These are phyloP conservation scores for Aureobasidium namibiae DNA, from an alignment of 2,329 filamentous ascomycete species.

Conservation along the genomic window DNA sequence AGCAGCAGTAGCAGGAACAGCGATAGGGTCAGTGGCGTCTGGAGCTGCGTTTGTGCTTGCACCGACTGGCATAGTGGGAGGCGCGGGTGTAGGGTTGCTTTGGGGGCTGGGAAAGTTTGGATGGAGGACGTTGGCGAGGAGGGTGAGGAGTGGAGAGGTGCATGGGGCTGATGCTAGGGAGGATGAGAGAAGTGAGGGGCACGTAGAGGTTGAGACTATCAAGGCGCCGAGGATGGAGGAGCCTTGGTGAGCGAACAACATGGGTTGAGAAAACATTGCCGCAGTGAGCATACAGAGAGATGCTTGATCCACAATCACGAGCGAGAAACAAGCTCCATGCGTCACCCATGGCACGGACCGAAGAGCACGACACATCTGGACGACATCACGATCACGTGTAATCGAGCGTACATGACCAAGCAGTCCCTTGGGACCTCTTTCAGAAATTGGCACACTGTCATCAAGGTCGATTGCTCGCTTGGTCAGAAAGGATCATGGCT, in stretches of 20 bases:
- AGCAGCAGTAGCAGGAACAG: slow-evolving; percentile 31
- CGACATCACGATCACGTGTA: neutral
- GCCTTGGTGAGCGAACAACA: slow-evolving; percentile 15
- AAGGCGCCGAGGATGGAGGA: slow-evolving; percentile 13
- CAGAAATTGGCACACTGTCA: too few relatives aligned
- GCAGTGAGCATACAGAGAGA: too few relatives aligned
- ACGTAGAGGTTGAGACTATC: slow-evolving; percentile 21
- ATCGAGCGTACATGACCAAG: neutral
- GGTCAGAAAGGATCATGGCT: neutral
- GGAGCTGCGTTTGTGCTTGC: slow-evolving; percentile 35
- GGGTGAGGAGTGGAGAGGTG: slow-evolving; percentile 30
- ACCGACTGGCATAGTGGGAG: slow-evolving; percentile 33
- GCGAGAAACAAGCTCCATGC: neutral
- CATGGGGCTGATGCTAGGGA: slow-evolving; percentile 27
- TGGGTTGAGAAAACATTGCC: too few relatives aligned
- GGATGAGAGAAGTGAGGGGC: slow-evolving; percentile 30
- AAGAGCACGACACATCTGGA: neutral
- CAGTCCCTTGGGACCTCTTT: neutral
- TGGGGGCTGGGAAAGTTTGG: slow-evolving; percentile 29
- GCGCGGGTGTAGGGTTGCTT: slow-evolving; percentile 28
- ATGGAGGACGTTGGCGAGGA: slow-evolving; percentile 28
- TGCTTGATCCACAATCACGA: neutral
- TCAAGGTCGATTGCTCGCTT: neutral
- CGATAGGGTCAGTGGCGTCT: slow-evolving; percentile 28
- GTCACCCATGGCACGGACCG: neutral